These are phyloP conservation scores for Reutealis trisperma DNA, from an alignment of 345 rosid genomes.

Conservation along the genomic window DNA sequence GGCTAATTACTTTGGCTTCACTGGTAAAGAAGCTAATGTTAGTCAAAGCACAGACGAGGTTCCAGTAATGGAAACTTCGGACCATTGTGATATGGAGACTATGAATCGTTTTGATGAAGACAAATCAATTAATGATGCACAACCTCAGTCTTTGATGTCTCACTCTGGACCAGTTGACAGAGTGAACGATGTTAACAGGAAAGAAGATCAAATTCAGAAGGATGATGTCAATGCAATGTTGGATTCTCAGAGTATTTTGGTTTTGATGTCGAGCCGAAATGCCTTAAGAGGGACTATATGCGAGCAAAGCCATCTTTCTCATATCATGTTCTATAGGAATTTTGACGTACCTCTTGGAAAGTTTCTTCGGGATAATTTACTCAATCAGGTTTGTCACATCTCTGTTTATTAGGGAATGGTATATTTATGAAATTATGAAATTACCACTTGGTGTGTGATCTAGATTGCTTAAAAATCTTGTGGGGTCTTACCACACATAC, in stretches of 20 bases:
- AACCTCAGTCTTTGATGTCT: conserved; percentile 31
- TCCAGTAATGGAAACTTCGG: conserved; percentile 39
- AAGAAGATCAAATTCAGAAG: conserved; percentile 38
- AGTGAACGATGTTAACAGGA: conserved; percentile 33
- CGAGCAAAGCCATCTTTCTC: conserved; percentile 93
- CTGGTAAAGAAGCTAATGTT: conserved; percentile 30
- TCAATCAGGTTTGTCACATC: conserved; percentile 64
- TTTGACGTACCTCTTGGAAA: conserved; percentile 85
- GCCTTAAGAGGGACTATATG: conserved; percentile 66
- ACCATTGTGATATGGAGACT: conserved; percentile 36
- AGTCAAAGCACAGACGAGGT: conserved; percentile 36
- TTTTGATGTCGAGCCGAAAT: conserved; percentile 78
- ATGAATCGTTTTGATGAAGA: conserved; percentile 34
- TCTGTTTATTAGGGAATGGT: conserved; percentile 7
- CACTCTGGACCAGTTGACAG: conserved; percentile 34
- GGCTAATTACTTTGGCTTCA: conserved; percentile 61
- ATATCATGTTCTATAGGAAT: conserved; percentile 82
- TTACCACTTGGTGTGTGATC: not conserved
- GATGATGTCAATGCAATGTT: conserved; percentile 44
- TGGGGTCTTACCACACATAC: not conserved
- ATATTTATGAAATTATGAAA: conserved; percentile 5
- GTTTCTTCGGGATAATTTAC: conserved; percentile 77
- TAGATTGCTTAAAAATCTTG: not conserved
- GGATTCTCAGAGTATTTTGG: conserved; percentile 84
- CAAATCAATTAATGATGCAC: conserved; percentile 39